Base-by-base conservation (phyloP, 2,329 filamentous ascomycete species). In the Fusarium nygamai region DNA sequence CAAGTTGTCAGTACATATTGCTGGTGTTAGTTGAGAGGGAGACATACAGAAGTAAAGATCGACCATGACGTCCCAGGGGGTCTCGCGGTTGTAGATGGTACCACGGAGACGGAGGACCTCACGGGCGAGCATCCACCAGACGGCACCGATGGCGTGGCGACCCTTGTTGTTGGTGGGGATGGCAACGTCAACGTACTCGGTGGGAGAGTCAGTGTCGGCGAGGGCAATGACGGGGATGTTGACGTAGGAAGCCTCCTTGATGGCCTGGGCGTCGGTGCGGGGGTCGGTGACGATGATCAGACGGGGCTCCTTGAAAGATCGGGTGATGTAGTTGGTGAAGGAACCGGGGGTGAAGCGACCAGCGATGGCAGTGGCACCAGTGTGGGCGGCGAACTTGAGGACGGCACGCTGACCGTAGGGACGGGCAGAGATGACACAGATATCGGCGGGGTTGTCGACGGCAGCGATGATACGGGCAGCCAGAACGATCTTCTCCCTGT, bases 251-350 rank as follows among this genome's bases (percentile, higher is more conserved):
- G 97, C 96, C 91, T 99, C 96, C 93, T 98, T 98, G 92, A 99
- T 99, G 84, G 96, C 96, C 92, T 99, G 96, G 85, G 96, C 94
- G 84, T 99, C 96, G 90, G 97, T 99, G 88, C 97, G 96, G 82
- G 96, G 96, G 87, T 99, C 96, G 88, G 96, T 99, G 84, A 99
- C 96, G 86, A 99, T 92, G 88, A 99, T 98, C 84, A 99, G 91
- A 87, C 97, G 97, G 85, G 96, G 96, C 91, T 99, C 96, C 93
- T 98, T 98, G 95, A 99, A 99, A 78, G 96, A 98, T 84, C 96
- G 96, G 87, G 97, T 99, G 93, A 99, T 99, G 93, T 99, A 99
- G 92, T 99, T 99, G 91, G 96, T 99, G 93, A 99, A 99, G 88
- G 96, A 98, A 94, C 96, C 96, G 86, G 96, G 96, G 85, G 96